phyloP scores from a whole-genome alignment of 345 rosid species.

The Salix arbutifolia region DNA sequence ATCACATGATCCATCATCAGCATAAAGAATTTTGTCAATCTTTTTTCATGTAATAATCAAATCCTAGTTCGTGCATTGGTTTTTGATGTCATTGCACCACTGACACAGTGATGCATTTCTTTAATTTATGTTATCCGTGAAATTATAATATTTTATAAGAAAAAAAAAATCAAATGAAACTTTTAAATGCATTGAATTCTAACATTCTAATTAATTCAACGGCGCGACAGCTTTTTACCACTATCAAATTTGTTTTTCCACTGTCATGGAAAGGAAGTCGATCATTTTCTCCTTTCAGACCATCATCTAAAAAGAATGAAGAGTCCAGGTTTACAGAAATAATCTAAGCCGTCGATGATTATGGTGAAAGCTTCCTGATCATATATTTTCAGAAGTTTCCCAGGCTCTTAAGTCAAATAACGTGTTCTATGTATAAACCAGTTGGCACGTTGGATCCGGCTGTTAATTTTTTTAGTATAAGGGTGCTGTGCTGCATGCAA shows the following conservation, averaged over 20 bases:
- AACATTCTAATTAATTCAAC: too few species aligned
- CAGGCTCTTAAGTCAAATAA: not conserved
- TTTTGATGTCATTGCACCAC: too few species aligned
- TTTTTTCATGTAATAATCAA: too few species aligned
- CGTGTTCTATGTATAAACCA: not conserved
- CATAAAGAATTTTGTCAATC: too few species aligned
- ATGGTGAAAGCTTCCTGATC: not conserved
- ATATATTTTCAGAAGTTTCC: not conserved
- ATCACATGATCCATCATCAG: too few species aligned
- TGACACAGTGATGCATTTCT: too few species aligned
- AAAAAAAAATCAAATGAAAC: too few species aligned
- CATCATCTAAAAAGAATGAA: not conserved
- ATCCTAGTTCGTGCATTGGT: too few species aligned
- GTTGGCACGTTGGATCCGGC: not conserved
- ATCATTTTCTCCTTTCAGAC: not conserved
- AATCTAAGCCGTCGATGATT: not conserved
- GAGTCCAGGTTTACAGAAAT: not conserved
- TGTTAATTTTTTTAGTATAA: not conserved
- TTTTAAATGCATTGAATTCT: too few species aligned
- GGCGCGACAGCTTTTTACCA: not conserved
- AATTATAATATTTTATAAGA: too few species aligned
- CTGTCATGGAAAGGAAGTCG: not conserved
- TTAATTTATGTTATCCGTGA: too few species aligned
- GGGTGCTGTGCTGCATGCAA: not conserved
- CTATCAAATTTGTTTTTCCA: not conserved